These are phyloP conservation scores for Quercus mongolica DNA, from an alignment of 306 rosid genomes.

Conservation along the genomic window DNA sequence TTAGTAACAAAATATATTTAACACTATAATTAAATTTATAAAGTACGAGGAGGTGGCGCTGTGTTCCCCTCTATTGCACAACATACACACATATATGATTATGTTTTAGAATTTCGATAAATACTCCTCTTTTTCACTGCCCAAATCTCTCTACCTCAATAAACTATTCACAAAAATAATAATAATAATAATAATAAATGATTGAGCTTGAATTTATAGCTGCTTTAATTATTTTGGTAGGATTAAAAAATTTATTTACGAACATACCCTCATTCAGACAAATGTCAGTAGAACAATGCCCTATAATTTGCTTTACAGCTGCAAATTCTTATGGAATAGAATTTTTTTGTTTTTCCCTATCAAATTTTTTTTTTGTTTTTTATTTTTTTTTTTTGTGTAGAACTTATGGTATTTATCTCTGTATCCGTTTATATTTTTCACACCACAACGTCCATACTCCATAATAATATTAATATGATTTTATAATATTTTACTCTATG, in stretches of 20 bases:
- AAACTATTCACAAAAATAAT: constrained; percentile 14
- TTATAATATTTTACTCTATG: too few species aligned
- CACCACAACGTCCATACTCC: too few species aligned
- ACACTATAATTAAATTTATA: not conserved
- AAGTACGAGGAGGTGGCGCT: constrained; percentile 69
- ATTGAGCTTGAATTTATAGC: not conserved
- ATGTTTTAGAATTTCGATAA: constrained; percentile 34
- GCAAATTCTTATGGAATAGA: not conserved
- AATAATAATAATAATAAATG: not conserved
- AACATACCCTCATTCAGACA: not conserved
- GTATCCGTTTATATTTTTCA: too few species aligned
- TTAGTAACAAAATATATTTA: too few species aligned
- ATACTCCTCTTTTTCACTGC: constrained; percentile 56
- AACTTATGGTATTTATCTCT: too few species aligned
- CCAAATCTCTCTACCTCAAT: constrained; percentile 46
- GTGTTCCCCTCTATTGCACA: constrained; percentile 52
- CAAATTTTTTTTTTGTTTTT: not conserved
- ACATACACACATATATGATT: constrained; percentile 32
- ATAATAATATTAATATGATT: too few species aligned
- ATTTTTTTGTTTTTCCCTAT: not conserved
- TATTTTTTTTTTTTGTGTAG: too few species aligned
- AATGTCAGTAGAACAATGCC: not conserved
- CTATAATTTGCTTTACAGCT: constrained; percentile 28
- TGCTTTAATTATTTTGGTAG: not conserved
- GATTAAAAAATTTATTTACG: not conserved